Conservation (phyloP, 2,329 filamentous ascomycete genomes). For the Colletotrichum cereale region DNA sequence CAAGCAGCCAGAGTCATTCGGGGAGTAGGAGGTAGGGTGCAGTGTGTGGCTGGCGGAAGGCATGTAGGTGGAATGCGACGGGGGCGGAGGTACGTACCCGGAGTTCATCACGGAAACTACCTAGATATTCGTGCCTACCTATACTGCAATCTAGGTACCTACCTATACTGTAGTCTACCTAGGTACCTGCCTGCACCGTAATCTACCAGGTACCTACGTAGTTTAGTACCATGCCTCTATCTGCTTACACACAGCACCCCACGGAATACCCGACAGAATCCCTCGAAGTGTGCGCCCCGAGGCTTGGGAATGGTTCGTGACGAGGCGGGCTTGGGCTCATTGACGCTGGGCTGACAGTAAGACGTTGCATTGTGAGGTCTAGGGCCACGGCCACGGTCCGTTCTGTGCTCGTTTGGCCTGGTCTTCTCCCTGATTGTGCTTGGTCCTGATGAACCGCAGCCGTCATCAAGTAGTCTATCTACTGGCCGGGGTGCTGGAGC, state of each 20-base stretch:
- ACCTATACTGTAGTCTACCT: background rate
- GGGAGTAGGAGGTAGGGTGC: background rate
- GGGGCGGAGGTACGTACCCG: background rate
- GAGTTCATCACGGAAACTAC: background rate
- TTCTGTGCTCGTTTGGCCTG: slow-evolving; percentile 37
- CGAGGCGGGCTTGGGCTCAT: slow-evolving; percentile 22
- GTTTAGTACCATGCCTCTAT: background rate
- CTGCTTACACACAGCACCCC: background rate
- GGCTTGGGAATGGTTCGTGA: slow-evolving; percentile 11
- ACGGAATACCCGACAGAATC: background rate
- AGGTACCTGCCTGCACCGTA: background rate
- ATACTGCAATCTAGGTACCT: too few species aligned
- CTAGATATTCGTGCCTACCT: background rate
- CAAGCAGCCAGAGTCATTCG: background rate
- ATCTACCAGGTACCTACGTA: background rate
- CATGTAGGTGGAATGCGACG: background rate
- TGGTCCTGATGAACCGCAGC: slow-evolving; percentile 25
- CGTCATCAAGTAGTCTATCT: slow-evolving; percentile 19
- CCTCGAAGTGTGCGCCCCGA: background rate
- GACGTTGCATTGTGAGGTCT: slow-evolving; percentile 31
- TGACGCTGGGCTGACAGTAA: slow-evolving; percentile 24
- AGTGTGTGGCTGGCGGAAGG: slow-evolving; percentile 8
- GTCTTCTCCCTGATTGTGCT: slow-evolving; percentile 30
- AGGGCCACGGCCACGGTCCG: slow-evolving; percentile 32
- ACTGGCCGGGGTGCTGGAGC: background rate